These are phyloP conservation scores for Fusarium foetens DNA, from an alignment of 2,329 filamentous ascomycete genomes.

Conservation along the genomic window DNA sequence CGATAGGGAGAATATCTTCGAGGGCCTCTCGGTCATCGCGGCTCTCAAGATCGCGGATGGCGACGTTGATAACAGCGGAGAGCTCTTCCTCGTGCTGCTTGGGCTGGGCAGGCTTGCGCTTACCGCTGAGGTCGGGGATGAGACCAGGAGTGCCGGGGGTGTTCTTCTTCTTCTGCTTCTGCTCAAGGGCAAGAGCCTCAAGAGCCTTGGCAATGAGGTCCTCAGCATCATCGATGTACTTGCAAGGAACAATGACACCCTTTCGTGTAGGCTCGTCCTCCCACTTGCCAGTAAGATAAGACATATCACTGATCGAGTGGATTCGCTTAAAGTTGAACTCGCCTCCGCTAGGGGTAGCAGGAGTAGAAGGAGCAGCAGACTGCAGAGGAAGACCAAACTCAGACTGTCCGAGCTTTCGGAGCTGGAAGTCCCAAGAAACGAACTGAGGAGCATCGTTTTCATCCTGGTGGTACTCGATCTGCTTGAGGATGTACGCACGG, in stretches of 20 bases:
- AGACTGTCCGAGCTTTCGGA: slow-evolving; percentile 90
- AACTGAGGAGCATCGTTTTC: slow-evolving; percentile 76
- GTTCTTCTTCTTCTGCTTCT: slow-evolving; percentile 66
- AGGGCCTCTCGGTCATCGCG: slow-evolving; percentile 84
- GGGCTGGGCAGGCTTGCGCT: slow-evolving; percentile 64
- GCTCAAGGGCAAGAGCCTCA: slow-evolving; percentile 76
- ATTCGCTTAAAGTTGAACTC: slow-evolving; percentile 80
- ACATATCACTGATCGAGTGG: slow-evolving; percentile 96
- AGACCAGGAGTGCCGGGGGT: slow-evolving; percentile 65
- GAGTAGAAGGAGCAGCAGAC: slow-evolving; percentile 84
- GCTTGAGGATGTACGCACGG: slow-evolving; percentile 91
- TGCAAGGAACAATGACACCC: slow-evolving; percentile 93
- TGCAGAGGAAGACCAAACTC: slow-evolving; percentile 86
- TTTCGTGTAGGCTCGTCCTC: slow-evolving; percentile 84
- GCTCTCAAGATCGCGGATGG: slow-evolving; percentile 87
- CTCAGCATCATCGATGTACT: slow-evolving; percentile 93
- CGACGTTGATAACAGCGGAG: slow-evolving; percentile 91
- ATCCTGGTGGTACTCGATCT: slow-evolving; percentile 87
- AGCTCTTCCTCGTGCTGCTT: slow-evolving; percentile 71
- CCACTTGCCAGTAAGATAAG: slow-evolving; percentile 79
- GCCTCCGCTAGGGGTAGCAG: slow-evolving; percentile 74
- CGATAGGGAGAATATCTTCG: slow-evolving; percentile 76
- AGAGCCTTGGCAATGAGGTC: slow-evolving; percentile 86
- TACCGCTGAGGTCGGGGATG: slow-evolving; percentile 77
- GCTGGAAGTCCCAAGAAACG: slow-evolving; percentile 94